These are phyloP conservation scores for Neonectria ditissima DNA, from an alignment of 2,329 filamentous ascomycete species.

Conservation along the genomic window DNA sequence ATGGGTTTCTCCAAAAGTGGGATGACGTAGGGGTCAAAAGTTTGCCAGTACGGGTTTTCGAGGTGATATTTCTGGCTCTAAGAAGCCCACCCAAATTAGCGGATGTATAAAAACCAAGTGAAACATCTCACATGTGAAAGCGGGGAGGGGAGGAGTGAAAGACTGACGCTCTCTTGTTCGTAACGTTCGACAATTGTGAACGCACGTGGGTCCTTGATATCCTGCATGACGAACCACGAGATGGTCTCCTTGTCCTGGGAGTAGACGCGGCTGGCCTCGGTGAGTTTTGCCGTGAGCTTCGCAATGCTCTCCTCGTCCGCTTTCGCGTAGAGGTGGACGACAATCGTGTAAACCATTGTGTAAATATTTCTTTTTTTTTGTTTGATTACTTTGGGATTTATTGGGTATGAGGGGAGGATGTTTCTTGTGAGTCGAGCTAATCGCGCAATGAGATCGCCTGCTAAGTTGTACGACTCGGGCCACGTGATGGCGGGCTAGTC, in stretches of 20 bases:
- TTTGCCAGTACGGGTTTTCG: constrained; percentile 80
- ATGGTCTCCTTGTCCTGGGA: constrained; percentile 77
- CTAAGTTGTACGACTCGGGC: background rate
- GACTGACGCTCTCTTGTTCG: constrained; percentile 70
- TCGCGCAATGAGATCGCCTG: background rate
- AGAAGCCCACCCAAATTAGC: constrained; percentile 4
- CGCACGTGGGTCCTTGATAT: constrained; percentile 72
- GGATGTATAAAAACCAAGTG: constrained; percentile 4
- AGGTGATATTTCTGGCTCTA: constrained; percentile 72
- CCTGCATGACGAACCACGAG: constrained; percentile 83
- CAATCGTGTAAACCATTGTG: constrained; percentile 76
- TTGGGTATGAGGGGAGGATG: background rate
- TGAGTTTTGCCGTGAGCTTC: constrained; percentile 77
- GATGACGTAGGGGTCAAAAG: constrained; percentile 79
- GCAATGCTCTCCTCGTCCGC: constrained; percentile 71
- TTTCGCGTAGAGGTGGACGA: constrained; percentile 78
- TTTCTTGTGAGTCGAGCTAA: background rate
- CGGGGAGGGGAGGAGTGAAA: constrained; percentile 39
- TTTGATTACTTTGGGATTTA: too few relatives aligned
- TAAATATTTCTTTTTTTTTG: constrained; percentile 9
- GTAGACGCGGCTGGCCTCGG: constrained; percentile 80
- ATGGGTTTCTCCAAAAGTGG: constrained; percentile 76
- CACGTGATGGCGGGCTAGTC: background rate
- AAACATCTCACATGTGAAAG: background rate
- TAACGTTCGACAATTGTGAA: constrained; percentile 84